A percentile compares a stretch with the other conserved stretches of the same genome.
These are phyloP conservation scores for Parathielavia hyrcaniae DNA, from an alignment of 495 filamentous ascomycete genomes.

Conservation along the genomic window DNA sequence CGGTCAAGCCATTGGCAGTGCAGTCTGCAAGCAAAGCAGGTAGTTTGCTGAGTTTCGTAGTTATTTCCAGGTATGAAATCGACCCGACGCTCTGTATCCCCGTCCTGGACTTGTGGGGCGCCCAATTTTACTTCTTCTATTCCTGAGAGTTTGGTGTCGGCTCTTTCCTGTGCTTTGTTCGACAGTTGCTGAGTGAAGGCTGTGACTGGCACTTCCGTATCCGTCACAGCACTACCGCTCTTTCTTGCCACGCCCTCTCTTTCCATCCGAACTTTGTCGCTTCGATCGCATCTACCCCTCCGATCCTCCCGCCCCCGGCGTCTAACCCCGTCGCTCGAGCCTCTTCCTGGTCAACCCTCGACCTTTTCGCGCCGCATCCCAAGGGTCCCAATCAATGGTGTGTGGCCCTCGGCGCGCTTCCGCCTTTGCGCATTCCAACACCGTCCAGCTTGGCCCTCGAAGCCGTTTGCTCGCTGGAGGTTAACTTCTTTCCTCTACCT, in stretches of 20 bases:
- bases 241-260: background rate
- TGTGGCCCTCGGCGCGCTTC: conserved; percentile 2
- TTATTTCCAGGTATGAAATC: too few species aligned
- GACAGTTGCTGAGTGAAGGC: background rate
- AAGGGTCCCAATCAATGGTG: background rate
- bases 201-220: background rate
- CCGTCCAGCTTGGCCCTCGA: background rate
- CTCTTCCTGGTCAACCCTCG: background rate
- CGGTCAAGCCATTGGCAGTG: too few species aligned
- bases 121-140: too few species aligned
- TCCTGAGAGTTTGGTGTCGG: too few species aligned
- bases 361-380: background rate
- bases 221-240: background rate
- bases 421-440: background rate
- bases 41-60: too few species aligned
- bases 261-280: too few species aligned
- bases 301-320: background rate
- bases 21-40: too few species aligned
- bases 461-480: background rate
- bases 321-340: background rate
- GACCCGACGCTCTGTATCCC: too few species aligned
- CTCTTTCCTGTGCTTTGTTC: too few species aligned
- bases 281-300: background rate
- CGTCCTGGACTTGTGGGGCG: too few species aligned
- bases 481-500: background rate